Conservation (phyloP, 176 grass and related monocot species). For the Triticum urartu region DNA sequence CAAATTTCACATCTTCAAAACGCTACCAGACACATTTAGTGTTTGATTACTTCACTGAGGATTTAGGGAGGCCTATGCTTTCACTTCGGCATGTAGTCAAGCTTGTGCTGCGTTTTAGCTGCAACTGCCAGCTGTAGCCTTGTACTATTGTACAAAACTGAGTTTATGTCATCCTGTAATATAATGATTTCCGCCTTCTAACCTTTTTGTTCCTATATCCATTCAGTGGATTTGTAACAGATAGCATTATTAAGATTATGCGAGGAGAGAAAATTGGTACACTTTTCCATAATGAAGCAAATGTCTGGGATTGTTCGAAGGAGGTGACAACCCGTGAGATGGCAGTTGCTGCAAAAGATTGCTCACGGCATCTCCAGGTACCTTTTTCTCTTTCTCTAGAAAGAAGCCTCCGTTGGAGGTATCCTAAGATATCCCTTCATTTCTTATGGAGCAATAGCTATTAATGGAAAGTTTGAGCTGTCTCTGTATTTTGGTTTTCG, state of each 20-base stretch:
- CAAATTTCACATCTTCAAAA: not conserved
- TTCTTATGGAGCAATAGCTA: not conserved
- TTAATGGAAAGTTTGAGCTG: not conserved
- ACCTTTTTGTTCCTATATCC: constrained; percentile 28
- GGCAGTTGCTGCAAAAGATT: constrained; percentile 91
- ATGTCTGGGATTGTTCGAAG: constrained; percentile 49
- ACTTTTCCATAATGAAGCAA: constrained; percentile 80
- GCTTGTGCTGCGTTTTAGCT: not conserved
- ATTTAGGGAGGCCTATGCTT: not conserved
- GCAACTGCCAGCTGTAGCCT: not conserved
- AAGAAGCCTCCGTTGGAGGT: not conserved
- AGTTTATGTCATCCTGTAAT: constrained; percentile 1
- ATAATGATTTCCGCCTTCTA: not conserved
- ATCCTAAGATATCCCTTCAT: not conserved
- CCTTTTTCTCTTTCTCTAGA: not conserved
- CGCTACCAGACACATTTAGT: not conserved
- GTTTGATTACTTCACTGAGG: not conserved
- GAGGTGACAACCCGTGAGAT: constrained; percentile 62
- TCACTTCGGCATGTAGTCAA: not conserved
- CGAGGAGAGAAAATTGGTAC: constrained; percentile 89
- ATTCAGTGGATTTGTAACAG: constrained; percentile 81
- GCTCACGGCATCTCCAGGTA: constrained; percentile 80
- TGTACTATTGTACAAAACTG: not conserved
- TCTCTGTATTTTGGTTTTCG: not conserved
- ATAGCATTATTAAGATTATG: constrained; percentile 83